phyloP scores from a whole-genome alignment of 129 eudicot genomes.

The Lactuca saligna region DNA sequence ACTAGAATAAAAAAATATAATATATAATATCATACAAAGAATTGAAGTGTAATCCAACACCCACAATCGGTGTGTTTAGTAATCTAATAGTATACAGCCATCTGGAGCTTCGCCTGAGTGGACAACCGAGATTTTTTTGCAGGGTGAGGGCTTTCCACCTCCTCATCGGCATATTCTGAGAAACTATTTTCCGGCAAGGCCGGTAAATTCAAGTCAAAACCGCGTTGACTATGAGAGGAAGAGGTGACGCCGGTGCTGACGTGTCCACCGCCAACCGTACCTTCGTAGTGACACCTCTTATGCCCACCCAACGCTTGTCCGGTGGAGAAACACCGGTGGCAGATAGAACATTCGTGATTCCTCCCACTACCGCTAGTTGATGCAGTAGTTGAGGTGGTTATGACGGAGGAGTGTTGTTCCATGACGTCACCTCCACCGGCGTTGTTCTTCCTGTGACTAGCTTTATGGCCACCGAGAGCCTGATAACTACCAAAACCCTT shows the following conservation, averaged over 20 bases:
- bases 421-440: constrained; percentile 32
- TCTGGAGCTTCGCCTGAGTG: constrained; percentile 28
- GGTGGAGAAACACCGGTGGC: constrained; percentile 75
- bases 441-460: constrained; percentile 71
- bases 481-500: constrained; percentile 79
- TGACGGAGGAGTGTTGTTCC: constrained; percentile 31
- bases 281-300: constrained; percentile 93
- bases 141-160: constrained; percentile 55
- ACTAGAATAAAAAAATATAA: background rate
- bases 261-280: constrained; percentile 30
- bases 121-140: constrained; percentile 48
- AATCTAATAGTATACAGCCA: constrained; percentile 3
- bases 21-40: constrained; percentile 19
- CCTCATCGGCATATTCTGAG: constrained; percentile 28
- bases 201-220: constrained; percentile 55
- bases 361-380: constrained; percentile 35
- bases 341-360: constrained; percentile 85
- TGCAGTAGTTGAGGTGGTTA: constrained; percentile 33
- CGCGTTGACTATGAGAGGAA: constrained; percentile 41
- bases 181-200: constrained; percentile 40
- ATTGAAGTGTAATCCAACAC: background rate
- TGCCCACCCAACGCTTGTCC: constrained; percentile 98
- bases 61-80: constrained; percentile 6
- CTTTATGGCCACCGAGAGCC: constrained; percentile 97
- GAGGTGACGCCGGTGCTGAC: constrained; percentile 41